Conservation (phyloP, 768 basidiomycete genomes). For the Hydnomerulius pinastri region DNA sequence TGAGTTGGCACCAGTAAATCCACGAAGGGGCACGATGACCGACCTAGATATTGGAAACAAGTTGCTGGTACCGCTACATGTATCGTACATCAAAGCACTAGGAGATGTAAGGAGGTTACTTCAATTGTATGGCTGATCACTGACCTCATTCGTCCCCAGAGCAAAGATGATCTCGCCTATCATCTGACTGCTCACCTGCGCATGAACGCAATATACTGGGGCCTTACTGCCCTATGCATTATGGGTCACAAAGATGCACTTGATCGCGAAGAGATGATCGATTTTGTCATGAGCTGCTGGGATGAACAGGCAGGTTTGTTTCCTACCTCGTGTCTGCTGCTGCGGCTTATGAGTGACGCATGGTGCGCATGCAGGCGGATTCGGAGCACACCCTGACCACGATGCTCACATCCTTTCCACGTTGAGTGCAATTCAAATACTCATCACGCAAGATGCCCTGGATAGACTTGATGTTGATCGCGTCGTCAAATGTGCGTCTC, state of each 20-base stretch:
- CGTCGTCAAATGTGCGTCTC: constrained; percentile 67
- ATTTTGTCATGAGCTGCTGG: constrained; percentile 94
- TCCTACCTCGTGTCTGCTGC: neutral
- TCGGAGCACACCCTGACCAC: constrained; percentile 90
- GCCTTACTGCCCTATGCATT: constrained; percentile 80
- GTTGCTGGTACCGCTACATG: constrained; percentile 59
- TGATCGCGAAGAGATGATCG: constrained; percentile 79
- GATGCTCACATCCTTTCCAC: constrained; percentile 90
- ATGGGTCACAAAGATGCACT: constrained; percentile 81
- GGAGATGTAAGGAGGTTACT: constrained; percentile 51
- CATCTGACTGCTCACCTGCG: constrained; percentile 92
- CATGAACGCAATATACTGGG: constrained; percentile 97
- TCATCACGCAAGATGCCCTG: constrained; percentile 81
- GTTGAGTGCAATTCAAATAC: constrained; percentile 89
- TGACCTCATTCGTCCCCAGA: constrained; percentile 42
- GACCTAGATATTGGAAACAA: constrained; percentile 15
- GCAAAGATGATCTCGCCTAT: constrained; percentile 82
- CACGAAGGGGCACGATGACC: neutral
- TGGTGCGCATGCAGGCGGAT: constrained; percentile 64
- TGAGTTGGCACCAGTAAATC: neutral
- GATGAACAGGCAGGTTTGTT: constrained; percentile 77
- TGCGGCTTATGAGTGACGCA: constrained; percentile 5
- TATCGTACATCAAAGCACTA: constrained; percentile 74
- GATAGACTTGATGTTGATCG: constrained; percentile 70
- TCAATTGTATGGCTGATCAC: neutral